Base-by-base conservation (phyloP, 208 protist species). In the Strigomonas galati region DNA sequence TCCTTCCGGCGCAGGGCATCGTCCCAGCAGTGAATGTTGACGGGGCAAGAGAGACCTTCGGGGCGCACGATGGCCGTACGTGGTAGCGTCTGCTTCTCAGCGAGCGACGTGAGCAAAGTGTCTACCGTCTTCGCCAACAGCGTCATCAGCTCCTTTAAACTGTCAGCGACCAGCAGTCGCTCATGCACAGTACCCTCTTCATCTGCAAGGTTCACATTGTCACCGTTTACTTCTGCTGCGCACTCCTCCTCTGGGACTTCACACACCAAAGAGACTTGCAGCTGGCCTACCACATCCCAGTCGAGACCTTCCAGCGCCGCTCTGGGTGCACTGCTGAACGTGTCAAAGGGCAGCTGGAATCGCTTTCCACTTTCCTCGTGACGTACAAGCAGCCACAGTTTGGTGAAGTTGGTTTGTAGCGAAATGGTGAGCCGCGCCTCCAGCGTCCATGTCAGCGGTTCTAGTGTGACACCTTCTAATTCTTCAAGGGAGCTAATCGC, bases 31-130 rank as follows among this genome's bases (percentile, higher is more conserved):
- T 86, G 84, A 30, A 88, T 77, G 62, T 89, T 90, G n/a, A 93
- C 78, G 17, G 87, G 84, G 57, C 80, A 74, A 21, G 62, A 51
- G 28, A 91, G 65, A 27, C 37, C 54, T 1, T 46, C 15, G 0
- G 87, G 87, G 78, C 80, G 91, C 67, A 79, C 83, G 17, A 93
- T 79, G 46, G 71, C 71, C 7, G 79, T 82, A 15, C 9, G 56
- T 1, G 52, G 74, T 2, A 60, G 46, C 0, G 15, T 15, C 5
- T 19, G 9, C 40, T 10, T 19, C 12, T 28, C 62, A 9, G 46
- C 21, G 10, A 61, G 56, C n/a, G 30, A 35, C 2, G 44, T 17
- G 19, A 92, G 65, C 27, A 80, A 63, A 7, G 51, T 12, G 1
- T 32, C 4, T 23, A 89, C 27, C 31, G 85, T 49, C 1, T 74